Percentiles rank a stretch among this genome's conserved stretches.
These are phyloP conservation scores for Trametes versicolor DNA, from an alignment of 1,284 basidiomycete species.

Conservation along the genomic window DNA sequence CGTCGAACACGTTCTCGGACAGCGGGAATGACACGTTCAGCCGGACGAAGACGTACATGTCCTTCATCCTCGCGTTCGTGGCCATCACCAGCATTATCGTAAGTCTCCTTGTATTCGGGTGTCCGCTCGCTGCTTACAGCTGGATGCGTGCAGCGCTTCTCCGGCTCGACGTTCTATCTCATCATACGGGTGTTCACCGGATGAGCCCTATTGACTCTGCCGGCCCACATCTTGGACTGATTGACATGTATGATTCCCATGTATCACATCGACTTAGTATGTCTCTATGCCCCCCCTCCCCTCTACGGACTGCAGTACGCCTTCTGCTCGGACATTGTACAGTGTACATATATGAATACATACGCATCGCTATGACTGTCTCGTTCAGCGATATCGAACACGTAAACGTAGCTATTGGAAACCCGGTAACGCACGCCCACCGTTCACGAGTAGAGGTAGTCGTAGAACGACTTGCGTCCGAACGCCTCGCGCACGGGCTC, in stretches of 20 bases:
- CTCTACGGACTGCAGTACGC: constrained; percentile 7
- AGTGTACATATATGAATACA: constrained; percentile 15
- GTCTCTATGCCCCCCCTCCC: constrained; percentile 7
- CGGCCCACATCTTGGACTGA: neutral
- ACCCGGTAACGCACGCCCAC: neutral
- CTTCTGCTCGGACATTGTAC: constrained; percentile 7
- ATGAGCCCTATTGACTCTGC: constrained; percentile 41
- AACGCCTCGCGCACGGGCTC: constrained; percentile 27
- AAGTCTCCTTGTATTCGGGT: constrained; percentile 33
- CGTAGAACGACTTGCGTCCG: constrained; percentile 47
- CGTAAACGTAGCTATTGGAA: neutral
- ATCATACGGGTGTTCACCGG: constrained; percentile 70
- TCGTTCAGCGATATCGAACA: constrained; percentile 12
- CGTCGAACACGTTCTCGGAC: constrained; percentile 69
- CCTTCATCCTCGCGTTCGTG: constrained; percentile 83
- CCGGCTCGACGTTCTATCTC: constrained; percentile 72
- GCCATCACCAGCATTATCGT: constrained; percentile 77
- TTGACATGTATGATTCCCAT: constrained; percentile 13
- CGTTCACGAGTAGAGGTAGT: constrained; percentile 52
- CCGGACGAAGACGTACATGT: constrained; percentile 79
- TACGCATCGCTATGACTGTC: constrained; percentile 10
- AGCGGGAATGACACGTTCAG: constrained; percentile 54
- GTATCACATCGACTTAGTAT: constrained; percentile 13
- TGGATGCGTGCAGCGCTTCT: constrained; percentile 55
- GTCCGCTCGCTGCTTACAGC: constrained; percentile 15